A percentile compares a stretch with the other conserved stretches of the same genome.
phyloP scores from a whole-genome alignment of 306 rosid genomes.

The Cucurbita ficifolia region DNA sequence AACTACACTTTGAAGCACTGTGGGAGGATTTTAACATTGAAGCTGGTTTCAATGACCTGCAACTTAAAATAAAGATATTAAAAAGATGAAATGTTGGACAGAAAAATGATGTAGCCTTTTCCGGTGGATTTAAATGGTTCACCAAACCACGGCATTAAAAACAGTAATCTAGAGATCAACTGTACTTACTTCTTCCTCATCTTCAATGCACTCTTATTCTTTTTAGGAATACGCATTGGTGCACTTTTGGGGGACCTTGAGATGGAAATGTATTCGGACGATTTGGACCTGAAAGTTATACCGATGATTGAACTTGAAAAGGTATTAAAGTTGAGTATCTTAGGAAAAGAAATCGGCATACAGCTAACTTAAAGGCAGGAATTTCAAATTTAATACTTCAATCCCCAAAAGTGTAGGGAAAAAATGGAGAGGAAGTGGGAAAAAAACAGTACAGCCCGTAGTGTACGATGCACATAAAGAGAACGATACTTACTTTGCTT shows the following conservation, averaged over 20 bases:
- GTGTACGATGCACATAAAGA: neutral
- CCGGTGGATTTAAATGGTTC: neutral
- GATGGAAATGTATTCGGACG: conserved; percentile 30
- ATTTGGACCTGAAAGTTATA: conserved; percentile 16
- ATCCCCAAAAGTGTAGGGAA: neutral
- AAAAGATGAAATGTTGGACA: neutral
- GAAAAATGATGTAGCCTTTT: neutral
- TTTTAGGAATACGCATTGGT: conserved; percentile 17
- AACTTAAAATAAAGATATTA: conserved; percentile 10
- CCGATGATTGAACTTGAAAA: conserved; percentile 7
- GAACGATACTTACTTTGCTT: conserved; percentile 55
- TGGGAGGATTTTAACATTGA: conserved; percentile 39
- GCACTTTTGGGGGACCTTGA: conserved; percentile 38
- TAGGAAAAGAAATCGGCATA: neutral
- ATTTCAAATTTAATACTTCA: neutral
- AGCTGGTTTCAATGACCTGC: conserved; percentile 47
- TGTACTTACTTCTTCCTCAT: conserved; percentile 41
- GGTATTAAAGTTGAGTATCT: neutral
- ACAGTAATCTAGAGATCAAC: conserved; percentile 1
- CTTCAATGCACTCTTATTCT: conserved; percentile 34
- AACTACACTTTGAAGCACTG: conserved; percentile 24
- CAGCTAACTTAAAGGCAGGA: neutral
- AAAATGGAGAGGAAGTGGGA: neutral
- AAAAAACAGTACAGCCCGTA: neutral
- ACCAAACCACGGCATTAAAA: neutral